Conservation (phyloP, 805 yeast species). For the Dipodascus albidus region DNA sequence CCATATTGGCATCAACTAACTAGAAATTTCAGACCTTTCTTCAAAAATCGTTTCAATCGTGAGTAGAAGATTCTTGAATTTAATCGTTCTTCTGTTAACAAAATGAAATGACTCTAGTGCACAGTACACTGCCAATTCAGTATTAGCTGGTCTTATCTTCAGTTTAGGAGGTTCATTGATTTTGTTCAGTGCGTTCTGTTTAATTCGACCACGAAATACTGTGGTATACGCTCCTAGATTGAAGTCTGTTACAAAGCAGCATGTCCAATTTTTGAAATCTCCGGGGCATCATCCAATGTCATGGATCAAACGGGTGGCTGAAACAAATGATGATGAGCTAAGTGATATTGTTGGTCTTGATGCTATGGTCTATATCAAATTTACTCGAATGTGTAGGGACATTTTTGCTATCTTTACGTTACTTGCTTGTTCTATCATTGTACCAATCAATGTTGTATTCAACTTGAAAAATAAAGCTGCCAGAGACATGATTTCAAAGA, state of each 20-base stretch:
- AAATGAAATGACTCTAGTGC: background rate
- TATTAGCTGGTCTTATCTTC: slow-evolving; percentile 24
- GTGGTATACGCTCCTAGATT: slow-evolving; percentile 24
- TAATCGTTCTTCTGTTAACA: background rate
- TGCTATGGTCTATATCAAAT: slow-evolving; percentile 24
- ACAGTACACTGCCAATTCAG: slow-evolving; percentile 19
- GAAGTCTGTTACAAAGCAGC: slow-evolving; percentile 5
- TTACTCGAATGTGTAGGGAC: slow-evolving; percentile 23
- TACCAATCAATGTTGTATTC: slow-evolving; percentile 28
- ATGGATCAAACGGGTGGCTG: slow-evolving; percentile 19
- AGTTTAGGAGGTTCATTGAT: slow-evolving; percentile 25
- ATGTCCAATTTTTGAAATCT: background rate
- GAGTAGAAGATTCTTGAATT: background rate
- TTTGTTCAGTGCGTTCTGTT: slow-evolving; percentile 19
- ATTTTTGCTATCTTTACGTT: slow-evolving; percentile 23
- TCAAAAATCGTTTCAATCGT: slow-evolving; percentile 1
- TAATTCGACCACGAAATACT: slow-evolving; percentile 22
- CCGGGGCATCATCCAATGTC: slow-evolving; percentile 14
- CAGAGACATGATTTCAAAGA: slow-evolving; percentile 14
- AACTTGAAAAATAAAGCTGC: slow-evolving; percentile 18
- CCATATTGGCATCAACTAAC: background rate
- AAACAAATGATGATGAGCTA: slow-evolving; percentile 17
- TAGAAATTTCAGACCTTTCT: background rate
- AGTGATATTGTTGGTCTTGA: slow-evolving; percentile 25
- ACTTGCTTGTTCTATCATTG: slow-evolving; percentile 23